Base-by-base conservation (phyloP, 108 stramenopile species). In the Pseudonitzschia pungens region DNA sequence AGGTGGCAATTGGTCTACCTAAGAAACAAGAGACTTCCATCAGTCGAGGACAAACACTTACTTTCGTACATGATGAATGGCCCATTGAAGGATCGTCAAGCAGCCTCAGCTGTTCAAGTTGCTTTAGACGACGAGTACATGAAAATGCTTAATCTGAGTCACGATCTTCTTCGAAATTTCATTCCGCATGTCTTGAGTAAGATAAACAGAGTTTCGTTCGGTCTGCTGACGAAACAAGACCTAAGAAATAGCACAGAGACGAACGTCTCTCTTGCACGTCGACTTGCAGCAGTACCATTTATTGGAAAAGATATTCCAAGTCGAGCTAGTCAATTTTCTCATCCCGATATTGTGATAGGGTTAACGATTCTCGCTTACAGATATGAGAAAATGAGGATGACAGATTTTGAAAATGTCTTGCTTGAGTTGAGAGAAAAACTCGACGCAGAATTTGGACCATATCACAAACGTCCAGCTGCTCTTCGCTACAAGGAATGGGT, bases 251-350 rank as follows among this genome's bases (percentile, higher is more conserved):
- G 87, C n/a, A 70, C 84, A 21, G 91, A 94, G 70, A 81, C 75
- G 42, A 93, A 89, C 69, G 92, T 98, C 72, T 96, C 98, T 5
- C 83, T 92, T 51, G 84, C 93, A 12, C 86, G 99, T 64, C 85
- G 93, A 63, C 86, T 99, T 29, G 84, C 97, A 27, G 98, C 99
- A 8, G 90, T 99, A 40, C 99, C 99, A 4, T 99, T 99, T 70
- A 92, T 99, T 32, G 99, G 97, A 44, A 98, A 99, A 75, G 98
- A 99, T 75, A 97, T 98, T 45, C 99, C 99, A 1, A 92, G 90
- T 65, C 72, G 97, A 36, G 97, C 98, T 15, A 96, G 95, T 70
- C 98, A 99, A 74, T 99, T 99, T 75, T 92, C 96, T 18, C 98
- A 99, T 54, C 98, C 99, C 14, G 99, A 99, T 74, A 92, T 99